phyloP scores from a whole-genome alignment of 805 yeast species.

The Ogataea sp. region DNA sequence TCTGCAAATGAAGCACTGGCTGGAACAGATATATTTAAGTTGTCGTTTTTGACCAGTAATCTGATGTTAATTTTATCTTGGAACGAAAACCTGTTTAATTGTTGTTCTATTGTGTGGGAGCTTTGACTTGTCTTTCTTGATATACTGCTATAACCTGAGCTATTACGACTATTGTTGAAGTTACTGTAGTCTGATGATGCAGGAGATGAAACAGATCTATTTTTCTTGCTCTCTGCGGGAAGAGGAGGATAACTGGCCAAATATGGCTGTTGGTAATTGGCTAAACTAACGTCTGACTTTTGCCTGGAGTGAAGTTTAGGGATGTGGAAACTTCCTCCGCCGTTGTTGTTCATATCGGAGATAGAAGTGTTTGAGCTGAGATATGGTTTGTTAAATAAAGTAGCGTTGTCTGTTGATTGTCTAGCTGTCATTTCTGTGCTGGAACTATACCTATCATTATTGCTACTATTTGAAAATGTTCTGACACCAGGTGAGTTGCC shows the following conservation, averaged over 20 bases:
- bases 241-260: conserved; percentile 1
- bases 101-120: neutral
- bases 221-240: conserved; percentile 10
- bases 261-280: conserved; percentile 1
- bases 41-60: conserved; percentile 32
- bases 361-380: conserved; percentile 15
- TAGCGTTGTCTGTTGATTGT: conserved; percentile 3
- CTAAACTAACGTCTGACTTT: conserved; percentile 5
- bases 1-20: conserved; percentile 11
- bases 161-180: neutral
- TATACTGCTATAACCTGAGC: neutral
- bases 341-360: neutral
- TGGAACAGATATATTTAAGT: conserved; percentile 61
- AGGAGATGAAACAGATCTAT: conserved; percentile 28
- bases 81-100: neutral
- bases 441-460: neutral
- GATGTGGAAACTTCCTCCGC: neutral
- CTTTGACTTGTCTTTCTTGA: conserved; percentile 1
- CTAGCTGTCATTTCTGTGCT: neutral
- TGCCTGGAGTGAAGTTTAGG: conserved; percentile 4
- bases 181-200: conserved; percentile 6
- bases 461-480: conserved; percentile 4
- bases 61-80: conserved; percentile 17
- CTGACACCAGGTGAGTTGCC: neutral
- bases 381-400: conserved; percentile 16